These are phyloP conservation scores for Aspergillus aculeatinus DNA, from an alignment of 2,329 filamentous ascomycete species.

Conservation along the genomic window DNA sequence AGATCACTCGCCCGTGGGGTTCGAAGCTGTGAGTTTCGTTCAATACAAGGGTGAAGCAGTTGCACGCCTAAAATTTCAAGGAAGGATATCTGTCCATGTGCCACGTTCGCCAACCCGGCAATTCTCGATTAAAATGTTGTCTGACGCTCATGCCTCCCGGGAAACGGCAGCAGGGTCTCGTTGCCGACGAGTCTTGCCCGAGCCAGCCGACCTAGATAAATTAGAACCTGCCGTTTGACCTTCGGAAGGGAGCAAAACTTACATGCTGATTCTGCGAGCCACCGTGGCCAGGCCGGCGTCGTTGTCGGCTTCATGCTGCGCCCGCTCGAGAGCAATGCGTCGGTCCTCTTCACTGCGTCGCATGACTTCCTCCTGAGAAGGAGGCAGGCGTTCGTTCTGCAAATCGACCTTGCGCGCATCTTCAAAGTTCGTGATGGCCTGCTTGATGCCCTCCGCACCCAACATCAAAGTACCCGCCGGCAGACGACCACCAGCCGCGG, in stretches of 20 bases:
- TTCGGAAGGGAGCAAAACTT: constrained; percentile 48
- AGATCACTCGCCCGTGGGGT: neutral
- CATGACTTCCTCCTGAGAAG: constrained; percentile 86
- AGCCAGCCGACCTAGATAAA: constrained; percentile 39
- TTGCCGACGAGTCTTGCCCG: constrained; percentile 36
- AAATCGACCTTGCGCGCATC: constrained; percentile 95
- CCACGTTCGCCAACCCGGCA: constrained; percentile 7
- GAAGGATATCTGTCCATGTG: constrained; percentile 4
- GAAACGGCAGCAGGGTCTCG: constrained; percentile 30
- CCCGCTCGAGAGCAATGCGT: constrained; percentile 79
- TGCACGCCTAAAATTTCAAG: neutral
- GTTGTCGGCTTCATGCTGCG: constrained; percentile 84
- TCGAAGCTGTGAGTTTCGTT: neutral
- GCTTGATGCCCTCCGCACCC: constrained; percentile 96
- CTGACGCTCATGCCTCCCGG: constrained; percentile 21
- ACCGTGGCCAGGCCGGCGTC: constrained; percentile 83
- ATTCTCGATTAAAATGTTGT: constrained; percentile 8
- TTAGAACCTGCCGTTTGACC: neutral
- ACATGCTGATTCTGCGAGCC: constrained; percentile 94
- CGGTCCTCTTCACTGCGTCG: constrained; percentile 79
- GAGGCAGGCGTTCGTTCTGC: constrained; percentile 92
- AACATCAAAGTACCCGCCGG: constrained; percentile 97
- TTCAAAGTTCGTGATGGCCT: constrained; percentile 94
- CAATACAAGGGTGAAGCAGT: constrained; percentile 1
- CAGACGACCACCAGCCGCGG: constrained; percentile 84